phyloP scores from a whole-genome alignment of 2,329 filamentous ascomycete species.

The Aspergillus ochraceoroseus region DNA sequence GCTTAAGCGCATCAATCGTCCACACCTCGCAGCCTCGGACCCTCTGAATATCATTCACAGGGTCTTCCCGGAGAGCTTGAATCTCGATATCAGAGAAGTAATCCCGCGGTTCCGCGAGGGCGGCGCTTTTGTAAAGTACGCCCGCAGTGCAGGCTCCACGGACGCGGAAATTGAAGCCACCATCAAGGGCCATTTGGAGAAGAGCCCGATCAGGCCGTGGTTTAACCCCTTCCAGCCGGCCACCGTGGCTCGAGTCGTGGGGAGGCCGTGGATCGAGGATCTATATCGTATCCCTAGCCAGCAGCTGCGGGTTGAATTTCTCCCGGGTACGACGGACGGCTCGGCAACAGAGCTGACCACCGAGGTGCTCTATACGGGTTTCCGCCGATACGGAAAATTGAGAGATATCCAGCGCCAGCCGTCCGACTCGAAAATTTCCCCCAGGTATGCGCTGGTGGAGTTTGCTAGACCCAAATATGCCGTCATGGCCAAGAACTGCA shows the following conservation, averaged over 20 bases:
- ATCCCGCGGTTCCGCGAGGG: slow-evolving; percentile 84
- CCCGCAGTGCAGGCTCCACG: slow-evolving; percentile 47
- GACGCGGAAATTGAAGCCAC: slow-evolving; percentile 56
- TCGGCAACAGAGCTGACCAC: slow-evolving; percentile 74
- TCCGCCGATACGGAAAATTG: slow-evolving; percentile 86
- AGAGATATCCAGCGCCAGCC: slow-evolving; percentile 77
- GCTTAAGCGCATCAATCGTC: slow-evolving; percentile 50
- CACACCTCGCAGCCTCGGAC: slow-evolving; percentile 51
- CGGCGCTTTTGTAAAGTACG: slow-evolving; percentile 87
- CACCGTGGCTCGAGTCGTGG: slow-evolving; percentile 67
- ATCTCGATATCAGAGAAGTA: slow-evolving; percentile 71
- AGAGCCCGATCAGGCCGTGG: slow-evolving; percentile 76
- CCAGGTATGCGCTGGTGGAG: slow-evolving; percentile 73
- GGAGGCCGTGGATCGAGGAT: slow-evolving; percentile 91
- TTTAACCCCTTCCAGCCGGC: slow-evolving; percentile 77
- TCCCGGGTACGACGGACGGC: slow-evolving; percentile 65
- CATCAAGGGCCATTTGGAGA: slow-evolving; percentile 59
- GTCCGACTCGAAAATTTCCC: slow-evolving; percentile 77
- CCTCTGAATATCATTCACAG: slow-evolving; percentile 53
- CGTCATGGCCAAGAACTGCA: slow-evolving; percentile 84
- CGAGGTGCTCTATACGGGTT: slow-evolving; percentile 79
- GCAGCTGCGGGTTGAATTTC: slow-evolving; percentile 76
- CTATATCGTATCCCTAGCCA: slow-evolving; percentile 74
- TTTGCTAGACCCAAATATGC: slow-evolving; percentile 69
- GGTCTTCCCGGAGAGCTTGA: slow-evolving; percentile 58